These are phyloP conservation scores for Colletotrichum phormii DNA, from an alignment of 2,329 filamentous ascomycete genomes.

Conservation along the genomic window DNA sequence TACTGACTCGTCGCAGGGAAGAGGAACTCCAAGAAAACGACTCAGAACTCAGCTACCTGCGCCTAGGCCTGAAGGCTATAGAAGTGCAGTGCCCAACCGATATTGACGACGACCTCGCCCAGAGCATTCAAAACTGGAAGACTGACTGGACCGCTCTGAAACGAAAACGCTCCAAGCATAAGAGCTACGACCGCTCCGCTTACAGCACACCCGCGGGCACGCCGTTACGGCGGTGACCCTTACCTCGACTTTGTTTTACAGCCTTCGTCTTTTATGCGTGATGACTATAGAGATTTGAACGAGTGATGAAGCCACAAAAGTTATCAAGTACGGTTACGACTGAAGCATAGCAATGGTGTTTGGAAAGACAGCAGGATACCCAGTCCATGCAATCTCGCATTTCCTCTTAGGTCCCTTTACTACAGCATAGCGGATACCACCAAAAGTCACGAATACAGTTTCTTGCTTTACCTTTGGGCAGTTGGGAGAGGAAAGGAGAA, in stretches of 20 bases:
- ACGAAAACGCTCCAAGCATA: slow-evolving; percentile 51
- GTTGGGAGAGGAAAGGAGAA: neutral
- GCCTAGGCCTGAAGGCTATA: slow-evolving; percentile 71
- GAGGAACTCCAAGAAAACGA: slow-evolving; percentile 67
- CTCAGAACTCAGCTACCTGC: slow-evolving; percentile 70
- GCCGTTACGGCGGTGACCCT: slow-evolving; percentile 32
- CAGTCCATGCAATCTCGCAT: slow-evolving; percentile 30
- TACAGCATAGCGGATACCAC: slow-evolving; percentile 25
- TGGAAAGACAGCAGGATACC: slow-evolving; percentile 32
- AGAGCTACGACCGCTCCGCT: slow-evolving; percentile 33
- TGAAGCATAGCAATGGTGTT: slow-evolving; percentile 36
- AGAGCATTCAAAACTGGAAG: slow-evolving; percentile 72
- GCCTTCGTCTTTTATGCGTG: slow-evolving; percentile 30
- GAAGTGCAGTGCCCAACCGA: slow-evolving; percentile 68
- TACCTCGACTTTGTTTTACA: slow-evolving; percentile 22
- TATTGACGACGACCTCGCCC: slow-evolving; percentile 66
- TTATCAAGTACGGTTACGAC: slow-evolving; percentile 33
- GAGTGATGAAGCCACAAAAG: slow-evolving; percentile 36
- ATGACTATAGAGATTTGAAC: slow-evolving; percentile 34
- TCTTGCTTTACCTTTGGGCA: neutral
- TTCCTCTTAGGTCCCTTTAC: slow-evolving; percentile 28
- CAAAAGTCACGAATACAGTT: slow-evolving; percentile 21
- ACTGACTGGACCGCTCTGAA: slow-evolving; percentile 67
- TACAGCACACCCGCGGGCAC: slow-evolving; percentile 34
- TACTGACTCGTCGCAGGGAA: slow-evolving; percentile 54